phyloP scores from a whole-genome alignment of 176 grass and related monocot genomes.

The Olyra latifolia region DNA sequence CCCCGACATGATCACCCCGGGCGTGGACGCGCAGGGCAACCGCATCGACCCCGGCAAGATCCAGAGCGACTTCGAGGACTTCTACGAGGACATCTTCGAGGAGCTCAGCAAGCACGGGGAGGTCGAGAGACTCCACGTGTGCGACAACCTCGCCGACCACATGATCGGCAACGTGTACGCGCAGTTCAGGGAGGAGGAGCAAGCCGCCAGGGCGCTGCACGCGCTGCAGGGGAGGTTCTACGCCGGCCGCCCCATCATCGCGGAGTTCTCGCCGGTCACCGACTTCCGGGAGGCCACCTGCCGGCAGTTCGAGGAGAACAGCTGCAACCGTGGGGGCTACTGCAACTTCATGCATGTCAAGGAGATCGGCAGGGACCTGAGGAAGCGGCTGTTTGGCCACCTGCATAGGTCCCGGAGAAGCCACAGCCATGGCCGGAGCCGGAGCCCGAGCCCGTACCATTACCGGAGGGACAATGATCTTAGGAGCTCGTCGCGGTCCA shows the following conservation, averaged over 20 bases:
- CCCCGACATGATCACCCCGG: constrained; percentile 75
- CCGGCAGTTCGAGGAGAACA: constrained; percentile 87
- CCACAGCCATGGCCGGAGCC: constrained; percentile 47
- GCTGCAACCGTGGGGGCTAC: constrained; percentile 89
- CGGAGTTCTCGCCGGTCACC: constrained; percentile 91
- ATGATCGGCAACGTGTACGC: constrained; percentile 97
- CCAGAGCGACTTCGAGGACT: constrained; percentile 92
- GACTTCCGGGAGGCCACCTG: constrained; percentile 96
- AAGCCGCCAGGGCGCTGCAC: constrained; percentile 64
- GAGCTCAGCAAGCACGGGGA: constrained; percentile 90
- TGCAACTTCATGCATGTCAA: constrained; percentile 99
- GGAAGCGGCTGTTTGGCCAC: constrained; percentile 62
- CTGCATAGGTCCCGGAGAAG: constrained; percentile 40
- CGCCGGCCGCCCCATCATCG: constrained; percentile 86
- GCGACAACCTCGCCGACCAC: constrained; percentile 95
- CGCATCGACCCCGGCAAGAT: constrained; percentile 62
- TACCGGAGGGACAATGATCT: constrained; percentile 34
- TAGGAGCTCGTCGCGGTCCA: constrained; percentile 30
- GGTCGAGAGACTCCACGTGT: constrained; percentile 81
- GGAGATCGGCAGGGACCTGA: constrained; percentile 62
- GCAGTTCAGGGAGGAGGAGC: constrained; percentile 85
- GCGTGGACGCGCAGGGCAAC: constrained; percentile 69
- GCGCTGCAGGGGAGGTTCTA: constrained; percentile 81
- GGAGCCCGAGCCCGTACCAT: constrained; percentile 55
- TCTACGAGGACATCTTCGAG: constrained; percentile 91